Conservation (phyloP, 345 rosid genomes). For the Salix viminalis region DNA sequence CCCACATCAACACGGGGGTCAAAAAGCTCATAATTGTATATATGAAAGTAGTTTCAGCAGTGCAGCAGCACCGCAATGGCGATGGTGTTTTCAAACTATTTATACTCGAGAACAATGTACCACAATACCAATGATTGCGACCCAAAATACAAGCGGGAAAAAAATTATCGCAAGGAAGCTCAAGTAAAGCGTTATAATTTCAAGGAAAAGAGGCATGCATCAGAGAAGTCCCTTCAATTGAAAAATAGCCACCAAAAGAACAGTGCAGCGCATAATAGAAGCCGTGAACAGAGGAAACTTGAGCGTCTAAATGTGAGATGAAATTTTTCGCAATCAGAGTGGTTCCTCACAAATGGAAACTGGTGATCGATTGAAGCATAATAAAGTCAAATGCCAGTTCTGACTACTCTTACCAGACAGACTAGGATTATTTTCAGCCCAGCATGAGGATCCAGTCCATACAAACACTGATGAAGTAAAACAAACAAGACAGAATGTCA, state of each 20-base stretch:
- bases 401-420: conserved; percentile 19
- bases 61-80: neutral
- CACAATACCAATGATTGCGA: neutral
- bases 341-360: neutral
- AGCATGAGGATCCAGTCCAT: conserved; percentile 18
- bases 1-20: neutral
- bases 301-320: neutral
- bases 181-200: neutral
- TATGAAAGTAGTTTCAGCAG: neutral
- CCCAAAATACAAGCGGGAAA: neutral
- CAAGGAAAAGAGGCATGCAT: neutral
- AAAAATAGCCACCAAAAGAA: neutral
- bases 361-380: neutral
- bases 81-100: neutral
- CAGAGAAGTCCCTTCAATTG: neutral
- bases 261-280: neutral
- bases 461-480: conserved; percentile 5
- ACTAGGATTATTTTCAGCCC: conserved; percentile 32
- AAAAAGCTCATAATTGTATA: neutral
- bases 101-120: neutral
- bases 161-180: neutral
- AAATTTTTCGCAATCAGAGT: neutral
- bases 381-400: conserved; percentile 7
- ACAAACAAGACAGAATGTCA: conserved; percentile 1
- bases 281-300: neutral